phyloP scores from a whole-genome alignment of 2,329 filamentous ascomycete genomes.

The Cadophora gregata region DNA sequence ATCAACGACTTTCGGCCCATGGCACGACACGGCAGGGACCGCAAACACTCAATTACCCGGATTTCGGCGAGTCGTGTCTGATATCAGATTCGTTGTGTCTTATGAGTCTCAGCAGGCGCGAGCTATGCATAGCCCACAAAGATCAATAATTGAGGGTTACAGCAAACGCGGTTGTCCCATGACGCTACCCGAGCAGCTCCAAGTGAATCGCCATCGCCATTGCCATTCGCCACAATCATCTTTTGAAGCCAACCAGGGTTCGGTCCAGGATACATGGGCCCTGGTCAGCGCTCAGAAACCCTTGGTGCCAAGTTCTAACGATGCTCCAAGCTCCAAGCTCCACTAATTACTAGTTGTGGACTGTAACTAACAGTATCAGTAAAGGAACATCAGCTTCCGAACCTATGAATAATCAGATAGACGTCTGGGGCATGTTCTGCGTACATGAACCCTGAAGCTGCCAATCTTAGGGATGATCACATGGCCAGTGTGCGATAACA shows the following conservation, averaged over 20 bases:
- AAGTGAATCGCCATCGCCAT: conserved; percentile 7
- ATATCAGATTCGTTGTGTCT: conserved; percentile 3
- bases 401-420: conserved; percentile 10
- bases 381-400: conserved; percentile 19
- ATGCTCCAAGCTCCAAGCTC: conserved; percentile 15
- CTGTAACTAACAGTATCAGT: conserved; percentile 4
- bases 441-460: conserved; percentile 11
- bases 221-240: conserved; percentile 14
- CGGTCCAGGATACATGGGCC: neutral
- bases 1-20: conserved; percentile 9
- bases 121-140: conserved; percentile 3
- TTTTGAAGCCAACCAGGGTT: conserved; percentile 7
- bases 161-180: conserved; percentile 18
- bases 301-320: neutral
- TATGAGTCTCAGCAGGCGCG: conserved; percentile 18
- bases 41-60: neutral
- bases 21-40: conserved; percentile 26
- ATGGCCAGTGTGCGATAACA: conserved; percentile 18
- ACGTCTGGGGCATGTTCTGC: conserved; percentile 4
- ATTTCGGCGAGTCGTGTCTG: neutral
- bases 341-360: conserved; percentile 7
- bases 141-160: neutral
- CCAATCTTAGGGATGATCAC: conserved; percentile 24
- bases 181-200: conserved; percentile 6
- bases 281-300: conserved; percentile 9